Conservation (phyloP, 2,329 filamentous ascomycete genomes). For the Capronia epimyces region DNA sequence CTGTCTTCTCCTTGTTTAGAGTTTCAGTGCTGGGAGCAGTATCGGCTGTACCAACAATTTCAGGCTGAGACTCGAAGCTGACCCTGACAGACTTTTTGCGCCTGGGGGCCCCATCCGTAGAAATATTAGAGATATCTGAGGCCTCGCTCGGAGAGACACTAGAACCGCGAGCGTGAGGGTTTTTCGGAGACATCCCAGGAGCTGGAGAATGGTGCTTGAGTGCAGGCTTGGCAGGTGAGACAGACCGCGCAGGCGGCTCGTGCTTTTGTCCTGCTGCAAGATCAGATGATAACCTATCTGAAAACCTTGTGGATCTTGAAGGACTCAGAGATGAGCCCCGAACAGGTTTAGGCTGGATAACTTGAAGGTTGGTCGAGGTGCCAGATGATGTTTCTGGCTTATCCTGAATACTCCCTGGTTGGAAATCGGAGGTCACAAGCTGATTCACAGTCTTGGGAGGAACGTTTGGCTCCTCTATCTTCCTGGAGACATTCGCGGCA, state of each 20-base stretch:
- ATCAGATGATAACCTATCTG: conserved; percentile 46
- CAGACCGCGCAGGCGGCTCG: conserved; percentile 53
- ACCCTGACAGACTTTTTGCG: conserved; percentile 54
- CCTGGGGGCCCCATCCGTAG: conserved; percentile 40
- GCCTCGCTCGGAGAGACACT: conserved; percentile 46
- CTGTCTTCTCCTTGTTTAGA: conserved; percentile 32
- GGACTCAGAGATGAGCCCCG: conserved; percentile 46
- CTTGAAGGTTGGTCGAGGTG: conserved; percentile 9
- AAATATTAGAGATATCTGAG: conserved; percentile 51
- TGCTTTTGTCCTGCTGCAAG: conserved; percentile 47
- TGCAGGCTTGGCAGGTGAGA: conserved; percentile 59
- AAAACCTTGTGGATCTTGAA: conserved; percentile 54
- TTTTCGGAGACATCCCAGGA: conserved; percentile 2
- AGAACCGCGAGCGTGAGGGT: conserved; percentile 18
- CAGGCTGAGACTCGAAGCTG: conserved; percentile 62
- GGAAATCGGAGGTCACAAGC: conserved; percentile 1
- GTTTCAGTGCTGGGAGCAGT: conserved; percentile 35
- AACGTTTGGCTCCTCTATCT: conserved; percentile 22
- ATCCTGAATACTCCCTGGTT: neutral
- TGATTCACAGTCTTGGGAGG: conserved; percentile 7
- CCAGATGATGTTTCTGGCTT: conserved; percentile 4
- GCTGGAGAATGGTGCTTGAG: conserved; percentile 48
- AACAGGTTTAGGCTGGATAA: conserved; percentile 6
- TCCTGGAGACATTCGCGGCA: conserved; percentile 28
- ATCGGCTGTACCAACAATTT: conserved; percentile 44